Conservation (phyloP, 306 rosid species). For the Ziziphus jujuba region DNA sequence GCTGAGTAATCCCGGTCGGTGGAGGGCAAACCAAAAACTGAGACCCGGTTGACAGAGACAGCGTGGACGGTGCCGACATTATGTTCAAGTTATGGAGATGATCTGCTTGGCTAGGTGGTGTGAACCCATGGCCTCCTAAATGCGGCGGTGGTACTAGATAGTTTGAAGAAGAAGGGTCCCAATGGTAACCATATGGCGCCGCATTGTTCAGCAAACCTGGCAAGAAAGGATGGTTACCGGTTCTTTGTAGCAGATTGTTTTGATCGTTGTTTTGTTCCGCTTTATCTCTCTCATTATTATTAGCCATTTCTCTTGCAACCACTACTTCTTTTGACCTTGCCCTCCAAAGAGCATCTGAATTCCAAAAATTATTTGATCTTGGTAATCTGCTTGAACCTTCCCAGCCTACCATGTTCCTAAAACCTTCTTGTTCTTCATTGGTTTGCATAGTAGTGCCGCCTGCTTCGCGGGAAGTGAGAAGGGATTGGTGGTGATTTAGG, state of each 20-base stretch:
- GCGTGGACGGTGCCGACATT: slow-evolving; percentile 50
- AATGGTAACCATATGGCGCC: slow-evolving; percentile 22
- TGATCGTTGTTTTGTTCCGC: background rate
- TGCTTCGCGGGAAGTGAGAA: slow-evolving; percentile 15
- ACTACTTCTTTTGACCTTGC: slow-evolving; percentile 44
- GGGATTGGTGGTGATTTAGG: slow-evolving; percentile 44
- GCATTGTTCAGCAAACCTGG: slow-evolving; percentile 34
- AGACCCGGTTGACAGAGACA: slow-evolving; percentile 59
- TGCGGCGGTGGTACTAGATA: slow-evolving; percentile 31
- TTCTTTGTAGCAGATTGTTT: background rate
- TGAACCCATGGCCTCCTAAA: slow-evolving; percentile 41
- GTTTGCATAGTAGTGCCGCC: slow-evolving; percentile 13
- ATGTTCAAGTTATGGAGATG: slow-evolving; percentile 42
- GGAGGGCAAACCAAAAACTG: slow-evolving; percentile 47
- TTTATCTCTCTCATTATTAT: slow-evolving; percentile 19
- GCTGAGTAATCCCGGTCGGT: slow-evolving; percentile 36
- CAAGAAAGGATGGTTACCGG: slow-evolving; percentile 36
- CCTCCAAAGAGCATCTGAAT: slow-evolving; percentile 39
- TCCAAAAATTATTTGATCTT: slow-evolving; percentile 23
- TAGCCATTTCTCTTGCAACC: slow-evolving; percentile 28
- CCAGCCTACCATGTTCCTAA: slow-evolving; percentile 28
- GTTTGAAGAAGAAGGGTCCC: slow-evolving; percentile 24
- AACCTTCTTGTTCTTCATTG: slow-evolving; percentile 28
- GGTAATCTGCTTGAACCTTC: slow-evolving; percentile 23
- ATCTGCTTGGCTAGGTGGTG: slow-evolving; percentile 48